Conservation (phyloP, 768 basidiomycete genomes). For the Boletellus sp. region DNA sequence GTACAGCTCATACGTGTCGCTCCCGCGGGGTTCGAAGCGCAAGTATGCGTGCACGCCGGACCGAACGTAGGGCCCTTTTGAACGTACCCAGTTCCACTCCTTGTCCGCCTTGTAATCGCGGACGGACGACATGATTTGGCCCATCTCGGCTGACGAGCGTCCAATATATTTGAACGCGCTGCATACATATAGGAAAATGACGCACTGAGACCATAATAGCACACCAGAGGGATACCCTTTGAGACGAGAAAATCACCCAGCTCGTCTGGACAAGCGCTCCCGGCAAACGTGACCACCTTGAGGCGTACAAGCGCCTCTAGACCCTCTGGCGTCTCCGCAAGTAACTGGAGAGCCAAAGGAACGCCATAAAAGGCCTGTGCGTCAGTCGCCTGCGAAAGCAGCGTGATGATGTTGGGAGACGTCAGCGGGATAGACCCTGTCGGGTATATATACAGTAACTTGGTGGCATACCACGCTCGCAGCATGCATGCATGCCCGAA, state of each 20-base stretch:
- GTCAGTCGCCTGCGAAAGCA: conserved; percentile 35
- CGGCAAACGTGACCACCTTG: conserved; percentile 48
- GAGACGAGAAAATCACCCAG: conserved; percentile 48
- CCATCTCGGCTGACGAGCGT: conserved; percentile 27
- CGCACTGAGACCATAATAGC: conserved; percentile 48
- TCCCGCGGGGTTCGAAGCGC: conserved; percentile 41
- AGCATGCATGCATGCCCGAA: conserved; percentile 31
- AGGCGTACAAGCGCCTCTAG: conserved; percentile 39
- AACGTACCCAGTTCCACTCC: conserved; percentile 52
- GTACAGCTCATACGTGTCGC: conserved; percentile 44
- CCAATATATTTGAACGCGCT: background rate
- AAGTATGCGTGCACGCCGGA: conserved; percentile 32
- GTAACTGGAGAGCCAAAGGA: conserved; percentile 40
- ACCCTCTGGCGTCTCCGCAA: conserved; percentile 48
- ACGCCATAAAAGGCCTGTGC: conserved; percentile 35
- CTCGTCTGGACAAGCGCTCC: conserved; percentile 51
- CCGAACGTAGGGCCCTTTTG: conserved; percentile 22
- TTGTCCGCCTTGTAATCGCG: conserved; percentile 49
- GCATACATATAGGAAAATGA: background rate
- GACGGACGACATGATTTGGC: conserved; percentile 43
- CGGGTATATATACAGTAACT: conserved; percentile 43
- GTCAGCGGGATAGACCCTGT: conserved; percentile 43
- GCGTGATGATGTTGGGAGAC: conserved; percentile 38
- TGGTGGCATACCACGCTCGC: conserved; percentile 41
- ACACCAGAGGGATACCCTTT: conserved; percentile 47